Percentiles rank a stretch among this genome's conserved stretches.
Evolutionary conservation across 768 basidiomycete genomes (phyloP).

Genomic region (Mycena alexandri): DNA sequence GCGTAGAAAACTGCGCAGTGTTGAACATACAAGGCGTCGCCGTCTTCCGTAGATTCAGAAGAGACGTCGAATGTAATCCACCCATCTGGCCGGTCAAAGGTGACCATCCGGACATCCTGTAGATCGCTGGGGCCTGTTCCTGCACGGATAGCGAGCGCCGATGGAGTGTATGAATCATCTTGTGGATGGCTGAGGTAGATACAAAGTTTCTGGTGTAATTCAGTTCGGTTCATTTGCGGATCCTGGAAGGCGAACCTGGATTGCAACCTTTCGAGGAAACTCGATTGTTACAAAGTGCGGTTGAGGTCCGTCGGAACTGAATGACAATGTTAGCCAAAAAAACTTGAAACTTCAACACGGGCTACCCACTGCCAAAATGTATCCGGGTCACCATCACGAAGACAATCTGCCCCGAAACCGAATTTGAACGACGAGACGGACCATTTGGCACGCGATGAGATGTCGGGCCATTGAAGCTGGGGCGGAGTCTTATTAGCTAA

Average conservation of each 20-base stretch:
- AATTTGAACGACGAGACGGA: constrained; percentile 97
- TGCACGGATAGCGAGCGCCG: constrained; percentile 89
- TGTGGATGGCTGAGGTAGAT: constrained; percentile 82
- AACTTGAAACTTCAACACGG: background rate
- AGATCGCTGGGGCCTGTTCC: constrained; percentile 93
- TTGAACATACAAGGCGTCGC: constrained; percentile 77
- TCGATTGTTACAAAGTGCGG: constrained; percentile 96
- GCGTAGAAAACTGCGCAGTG: background rate
- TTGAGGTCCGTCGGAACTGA: constrained; percentile 93
- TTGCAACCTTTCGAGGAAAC: constrained; percentile 89
- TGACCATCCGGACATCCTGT: constrained; percentile 89
- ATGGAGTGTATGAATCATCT: constrained; percentile 98
- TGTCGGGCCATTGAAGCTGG: constrained; percentile 79
- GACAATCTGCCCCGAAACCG: constrained; percentile 94
- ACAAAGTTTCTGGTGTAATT: constrained; percentile 78
- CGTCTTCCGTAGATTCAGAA: constrained; percentile 82
- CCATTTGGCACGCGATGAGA: constrained; percentile 93
- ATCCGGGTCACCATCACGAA: constrained; percentile 88
- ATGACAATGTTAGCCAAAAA: constrained; percentile 19
- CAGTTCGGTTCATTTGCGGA: background rate
- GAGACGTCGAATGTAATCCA: constrained; percentile 93
- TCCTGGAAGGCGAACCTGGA: constrained; percentile 68
- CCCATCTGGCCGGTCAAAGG: constrained; percentile 91
- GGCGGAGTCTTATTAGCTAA: constrained; percentile 60
- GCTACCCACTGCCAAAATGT: constrained; percentile 97